Base-by-base conservation (phyloP, 345 rosid genomes). In the Pistacia integerrima region DNA sequence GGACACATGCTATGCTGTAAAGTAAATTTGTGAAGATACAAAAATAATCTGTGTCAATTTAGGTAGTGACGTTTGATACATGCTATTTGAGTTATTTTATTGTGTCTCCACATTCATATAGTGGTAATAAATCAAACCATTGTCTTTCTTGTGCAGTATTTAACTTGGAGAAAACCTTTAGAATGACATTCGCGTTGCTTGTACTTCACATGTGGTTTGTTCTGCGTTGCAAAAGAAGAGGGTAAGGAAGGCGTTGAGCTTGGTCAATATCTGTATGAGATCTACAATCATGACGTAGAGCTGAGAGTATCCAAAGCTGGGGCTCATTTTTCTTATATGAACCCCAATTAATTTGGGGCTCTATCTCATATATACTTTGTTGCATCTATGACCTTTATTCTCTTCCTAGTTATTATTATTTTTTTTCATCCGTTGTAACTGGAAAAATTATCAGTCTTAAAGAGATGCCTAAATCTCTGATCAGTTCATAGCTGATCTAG, bases 161-260 rank as follows among this genome's bases (percentile, higher is more conserved):
- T 89, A 93, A 88, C 82, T 84, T 96, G 91, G 99, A 96, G 93
- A 93, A 92, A 80, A 92, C 95, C 8, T 93, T 96, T 81, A 90
- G 87, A 72, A 89, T 89, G 81, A 89, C 94, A 0, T 93, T 82
- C 80, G 90, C 98, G 9, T 74, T 96, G 89, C 98, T 96, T 68
- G 95, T 96, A 28, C 97, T 96, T 75, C 98, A 92, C 82, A 89
- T 86, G 98, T 93, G 98, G 99, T 87, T 96, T 64, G 85, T 84
- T 70, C 85, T 96, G 70, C 92, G 97, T 41, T 90, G 97, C 52
- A 78, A 96, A 92, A 80, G 92, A 84, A 80, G 98, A 96, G 64
- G 99, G 99, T 70, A 88, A 86, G 70, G 95, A 96, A 69, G 99
- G 99, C 75, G 93, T 86, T 78, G 93, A 93, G 79, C 86, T 92